Percentiles rank a stretch among this genome's conserved stretches.
phyloP scores from a whole-genome alignment of 1,284 basidiomycete species.

The Cutaneotrichosporon cyanovorans region DNA sequence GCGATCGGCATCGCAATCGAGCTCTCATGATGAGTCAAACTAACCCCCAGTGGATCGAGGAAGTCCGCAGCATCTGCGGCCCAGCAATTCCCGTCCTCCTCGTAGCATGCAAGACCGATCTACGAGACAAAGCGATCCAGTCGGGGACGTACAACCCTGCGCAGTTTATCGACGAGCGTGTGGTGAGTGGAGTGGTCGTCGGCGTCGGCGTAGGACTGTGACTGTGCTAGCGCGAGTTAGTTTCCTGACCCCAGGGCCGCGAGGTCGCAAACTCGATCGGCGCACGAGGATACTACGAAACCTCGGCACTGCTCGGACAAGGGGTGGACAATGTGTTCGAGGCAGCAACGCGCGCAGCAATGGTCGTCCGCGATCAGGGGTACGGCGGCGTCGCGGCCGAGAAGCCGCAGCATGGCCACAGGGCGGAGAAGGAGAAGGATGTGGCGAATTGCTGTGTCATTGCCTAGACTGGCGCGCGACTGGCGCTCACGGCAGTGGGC shows the following conservation, averaged over 20 bases:
- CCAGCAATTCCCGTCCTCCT: constrained; percentile 50
- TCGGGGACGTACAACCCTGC: constrained; percentile 41
- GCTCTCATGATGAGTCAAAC: constrained; percentile 3
- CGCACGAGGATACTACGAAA: constrained; percentile 86
- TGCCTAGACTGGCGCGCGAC: neutral
- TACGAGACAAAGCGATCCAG: constrained; percentile 50
- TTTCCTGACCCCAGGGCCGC: constrained; percentile 53
- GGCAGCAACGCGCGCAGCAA: constrained; percentile 84
- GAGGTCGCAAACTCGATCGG: constrained; percentile 70
- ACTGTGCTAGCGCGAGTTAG: too few species aligned
- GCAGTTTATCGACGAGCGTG: constrained; percentile 42
- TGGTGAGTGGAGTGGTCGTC: constrained; percentile 45
- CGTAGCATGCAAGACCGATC: constrained; percentile 47
- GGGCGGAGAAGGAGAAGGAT: constrained; percentile 6
- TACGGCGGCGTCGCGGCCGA: constrained; percentile 39
- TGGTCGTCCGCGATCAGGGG: constrained; percentile 76
- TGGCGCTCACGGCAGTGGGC: neutral
- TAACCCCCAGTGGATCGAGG: constrained; percentile 82
- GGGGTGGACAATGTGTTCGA: constrained; percentile 95
- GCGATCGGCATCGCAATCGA: neutral
- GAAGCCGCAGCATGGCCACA: constrained; percentile 10
- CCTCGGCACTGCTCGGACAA: constrained; percentile 80
- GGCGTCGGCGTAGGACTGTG: neutral
- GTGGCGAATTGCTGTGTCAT: constrained; percentile 16
- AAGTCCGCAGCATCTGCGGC: constrained; percentile 87